A percentile compares a stretch with the other conserved stretches of the same genome.
These are phyloP conservation scores for Lolium perenne DNA, from an alignment of 176 grass and related monocot species.

Conservation along the genomic window DNA sequence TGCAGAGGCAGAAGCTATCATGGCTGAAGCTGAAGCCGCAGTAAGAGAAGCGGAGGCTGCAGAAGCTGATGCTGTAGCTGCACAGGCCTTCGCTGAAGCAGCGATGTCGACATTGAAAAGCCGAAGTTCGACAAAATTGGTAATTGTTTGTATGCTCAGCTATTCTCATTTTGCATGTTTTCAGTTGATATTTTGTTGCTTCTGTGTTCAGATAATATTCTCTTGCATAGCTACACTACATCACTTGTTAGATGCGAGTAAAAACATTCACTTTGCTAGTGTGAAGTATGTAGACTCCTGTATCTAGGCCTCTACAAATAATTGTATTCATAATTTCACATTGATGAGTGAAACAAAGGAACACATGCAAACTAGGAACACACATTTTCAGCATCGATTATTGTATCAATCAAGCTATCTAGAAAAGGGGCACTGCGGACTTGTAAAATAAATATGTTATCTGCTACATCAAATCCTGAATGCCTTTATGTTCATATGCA, in stretches of 20 bases:
- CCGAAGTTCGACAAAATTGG: slow-evolving; percentile 69
- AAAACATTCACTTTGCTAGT: not conserved
- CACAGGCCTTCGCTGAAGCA: slow-evolving; percentile 83
- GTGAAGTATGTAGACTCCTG: not conserved
- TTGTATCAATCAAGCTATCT: slow-evolving; percentile 11
- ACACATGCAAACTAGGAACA: not conserved
- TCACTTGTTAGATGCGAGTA: not conserved
- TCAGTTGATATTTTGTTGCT: not conserved
- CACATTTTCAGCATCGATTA: not conserved
- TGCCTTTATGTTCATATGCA: slow-evolving; percentile 11
- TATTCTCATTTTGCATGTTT: slow-evolving; percentile 8
- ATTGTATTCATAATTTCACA: not conserved
- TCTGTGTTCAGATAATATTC: not conserved
- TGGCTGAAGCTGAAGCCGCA: slow-evolving; percentile 87
- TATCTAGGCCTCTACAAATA: not conserved
- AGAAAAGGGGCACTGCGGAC: not conserved
- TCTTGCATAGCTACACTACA: not conserved
- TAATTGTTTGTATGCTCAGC: slow-evolving; percentile 33
- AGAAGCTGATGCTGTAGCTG: slow-evolving; percentile 80
- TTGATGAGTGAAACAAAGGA: not conserved
- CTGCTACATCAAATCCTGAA: not conserved
- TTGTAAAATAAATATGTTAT: not conserved
- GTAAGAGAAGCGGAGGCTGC: slow-evolving; percentile 80
- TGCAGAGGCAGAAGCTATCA: slow-evolving; percentile 84
- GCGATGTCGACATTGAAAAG: slow-evolving; percentile 57